Conservation (phyloP, 106 monocot genomes). For the Alisma plantagoaquatica region DNA sequence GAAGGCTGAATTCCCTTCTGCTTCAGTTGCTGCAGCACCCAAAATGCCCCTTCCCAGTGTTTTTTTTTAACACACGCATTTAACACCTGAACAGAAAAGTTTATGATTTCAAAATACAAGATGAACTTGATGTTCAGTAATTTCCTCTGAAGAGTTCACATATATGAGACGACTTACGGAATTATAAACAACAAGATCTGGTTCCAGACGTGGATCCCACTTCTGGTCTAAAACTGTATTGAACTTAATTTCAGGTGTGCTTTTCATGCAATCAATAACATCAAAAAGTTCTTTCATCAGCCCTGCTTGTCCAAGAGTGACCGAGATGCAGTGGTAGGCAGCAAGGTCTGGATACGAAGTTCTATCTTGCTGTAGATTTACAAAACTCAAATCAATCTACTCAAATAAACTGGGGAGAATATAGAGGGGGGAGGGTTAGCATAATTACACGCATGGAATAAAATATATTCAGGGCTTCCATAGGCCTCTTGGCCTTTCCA, state of each 20-base stretch:
- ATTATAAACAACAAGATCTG: slow-evolving; percentile 90
- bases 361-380: slow-evolving; percentile 61
- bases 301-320: slow-evolving; percentile 90
- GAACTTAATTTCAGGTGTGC: slow-evolving; percentile 60
- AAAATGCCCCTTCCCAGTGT: slow-evolving; percentile 99
- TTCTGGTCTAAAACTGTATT: slow-evolving; percentile 61
- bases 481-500: slow-evolving; percentile 85
- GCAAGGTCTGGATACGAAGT: slow-evolving; percentile 95
- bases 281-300: slow-evolving; percentile 94
- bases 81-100: slow-evolving; percentile 78
- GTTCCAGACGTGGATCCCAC: slow-evolving; percentile 85
- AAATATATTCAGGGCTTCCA: slow-evolving; percentile 91
- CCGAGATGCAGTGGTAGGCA: slow-evolving; percentile 94
- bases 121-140: no score
- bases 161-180: slow-evolving; percentile 61
- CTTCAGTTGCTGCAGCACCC: slow-evolving; percentile 92
- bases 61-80: slow-evolving; percentile 89
- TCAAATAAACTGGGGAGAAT: slow-evolving; percentile 1
- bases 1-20: slow-evolving; percentile 54
- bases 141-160: no score
- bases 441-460: slow-evolving; percentile 73
- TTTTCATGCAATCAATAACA: slow-evolving; percentile 91
- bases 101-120: no score
- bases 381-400: slow-evolving; percentile 8
- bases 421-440: no score